Percentiles rank a stretch among this genome's conserved stretches.
These are phyloP conservation scores for Pseudomonodictys pantanalensis DNA, from an alignment of 495 filamentous ascomycete species.

Conservation along the genomic window DNA sequence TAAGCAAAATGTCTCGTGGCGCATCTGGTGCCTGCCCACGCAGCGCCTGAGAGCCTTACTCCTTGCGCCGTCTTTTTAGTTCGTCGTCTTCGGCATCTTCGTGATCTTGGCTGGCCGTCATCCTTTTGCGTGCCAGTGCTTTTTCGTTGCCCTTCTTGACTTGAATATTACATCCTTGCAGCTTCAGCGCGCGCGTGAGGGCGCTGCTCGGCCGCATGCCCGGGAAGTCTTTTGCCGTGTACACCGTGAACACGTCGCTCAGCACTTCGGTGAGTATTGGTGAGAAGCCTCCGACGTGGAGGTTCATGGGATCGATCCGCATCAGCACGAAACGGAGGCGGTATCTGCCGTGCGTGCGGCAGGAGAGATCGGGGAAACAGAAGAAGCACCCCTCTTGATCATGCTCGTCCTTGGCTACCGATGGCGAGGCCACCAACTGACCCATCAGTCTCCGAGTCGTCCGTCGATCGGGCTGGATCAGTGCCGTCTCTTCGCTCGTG, in stretches of 20 bases:
- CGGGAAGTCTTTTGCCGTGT: conserved; percentile 93
- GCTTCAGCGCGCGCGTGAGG: conserved; percentile 65
- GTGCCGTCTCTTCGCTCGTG: conserved; percentile 56
- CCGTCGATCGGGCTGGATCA: conserved; percentile 44
- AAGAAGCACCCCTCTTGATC: conserved; percentile 79
- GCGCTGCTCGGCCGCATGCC: conserved; percentile 78
- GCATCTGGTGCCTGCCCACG: not conserved
- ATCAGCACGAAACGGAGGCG: conserved; percentile 84
- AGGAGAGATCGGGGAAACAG: conserved; percentile 90
- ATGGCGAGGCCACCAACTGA: conserved; percentile 70
- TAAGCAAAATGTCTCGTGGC: not conserved
- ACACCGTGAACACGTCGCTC: conserved; percentile 82
- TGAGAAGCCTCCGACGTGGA: conserved; percentile 52
- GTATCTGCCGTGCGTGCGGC: conserved; percentile 80
- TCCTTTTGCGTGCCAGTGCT: conserved; percentile 39
- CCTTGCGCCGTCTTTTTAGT: conserved; percentile 32
- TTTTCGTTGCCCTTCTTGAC: conserved; percentile 82
- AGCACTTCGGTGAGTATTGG: conserved; percentile 64
- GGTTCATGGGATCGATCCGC: conserved; percentile 59
- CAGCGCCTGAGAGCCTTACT: conserved; percentile 9
- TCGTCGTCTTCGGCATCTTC: conserved; percentile 48
- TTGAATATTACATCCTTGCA: conserved; percentile 72
- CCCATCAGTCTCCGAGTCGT: conserved; percentile 68
- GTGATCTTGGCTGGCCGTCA: conserved; percentile 41
- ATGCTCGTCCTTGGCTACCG: conserved; percentile 65